phyloP scores from a whole-genome alignment of 495 filamentous ascomycete genomes.

The Penicillium lagena region DNA sequence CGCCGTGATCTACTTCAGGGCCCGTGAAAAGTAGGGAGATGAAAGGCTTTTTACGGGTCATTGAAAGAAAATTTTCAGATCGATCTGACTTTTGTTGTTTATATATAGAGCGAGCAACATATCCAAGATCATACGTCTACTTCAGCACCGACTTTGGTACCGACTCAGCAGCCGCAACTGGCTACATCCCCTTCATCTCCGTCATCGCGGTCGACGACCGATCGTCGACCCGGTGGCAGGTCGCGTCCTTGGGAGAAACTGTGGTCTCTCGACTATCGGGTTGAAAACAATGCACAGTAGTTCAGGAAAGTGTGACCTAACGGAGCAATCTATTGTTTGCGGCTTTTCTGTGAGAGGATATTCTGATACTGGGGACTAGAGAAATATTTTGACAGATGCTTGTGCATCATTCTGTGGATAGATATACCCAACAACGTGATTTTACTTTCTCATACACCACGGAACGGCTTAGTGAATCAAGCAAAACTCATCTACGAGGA shows the following conservation, averaged over 20 bases:
- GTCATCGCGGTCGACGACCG: slow-evolving; percentile 15
- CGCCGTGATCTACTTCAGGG: slow-evolving; percentile 41
- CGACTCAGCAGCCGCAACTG: not conserved
- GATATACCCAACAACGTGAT: slow-evolving; percentile 28
- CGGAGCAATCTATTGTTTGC: not conserved
- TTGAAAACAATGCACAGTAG: slow-evolving; percentile 27
- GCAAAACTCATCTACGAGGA: too few species aligned
- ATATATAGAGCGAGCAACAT: too few species aligned
- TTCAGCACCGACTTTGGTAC: slow-evolving; percentile 1
- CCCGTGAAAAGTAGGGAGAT: slow-evolving; percentile 33
- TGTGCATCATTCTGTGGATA: slow-evolving; percentile 2
- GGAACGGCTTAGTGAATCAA: too few species aligned
- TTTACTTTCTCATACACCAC: not conserved
- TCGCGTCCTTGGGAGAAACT: slow-evolving; percentile 47
- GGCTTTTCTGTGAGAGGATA: too few species aligned
- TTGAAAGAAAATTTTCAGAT: not conserved
- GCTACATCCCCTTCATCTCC: slow-evolving; percentile 3
- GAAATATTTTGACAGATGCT: too few species aligned
- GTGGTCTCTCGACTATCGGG: slow-evolving; percentile 44
- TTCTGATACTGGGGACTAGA: too few species aligned
- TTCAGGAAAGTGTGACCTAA: not conserved
- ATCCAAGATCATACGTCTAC: slow-evolving; percentile 1
- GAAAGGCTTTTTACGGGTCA: slow-evolving; percentile 17
- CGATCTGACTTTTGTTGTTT: too few species aligned
- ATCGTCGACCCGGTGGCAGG: slow-evolving; percentile 15